phyloP scores from a whole-genome alignment of 768 basidiomycete genomes.

The Tephrocybe sp. region DNA sequence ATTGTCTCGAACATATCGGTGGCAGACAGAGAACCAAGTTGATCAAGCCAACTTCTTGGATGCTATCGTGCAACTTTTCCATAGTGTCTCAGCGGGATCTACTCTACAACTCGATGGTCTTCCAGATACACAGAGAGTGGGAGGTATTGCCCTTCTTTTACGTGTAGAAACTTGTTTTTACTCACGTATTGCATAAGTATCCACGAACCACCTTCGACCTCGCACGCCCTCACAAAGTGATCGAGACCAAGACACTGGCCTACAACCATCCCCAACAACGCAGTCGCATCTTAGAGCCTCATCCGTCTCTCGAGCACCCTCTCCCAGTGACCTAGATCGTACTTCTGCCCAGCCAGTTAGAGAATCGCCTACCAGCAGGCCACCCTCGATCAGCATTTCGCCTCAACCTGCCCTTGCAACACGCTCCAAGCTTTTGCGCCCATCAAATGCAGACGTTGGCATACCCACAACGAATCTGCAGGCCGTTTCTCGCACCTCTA shows the following conservation, averaged over 20 bases:
- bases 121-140: constrained; percentile 35
- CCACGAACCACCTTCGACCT: constrained; percentile 18
- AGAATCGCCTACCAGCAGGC: constrained; percentile 19
- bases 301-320: constrained; percentile 36
- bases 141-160: constrained; percentile 27
- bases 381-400: constrained; percentile 36
- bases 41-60: constrained; percentile 79
- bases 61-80: constrained; percentile 64
- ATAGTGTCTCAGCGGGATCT: constrained; percentile 40
- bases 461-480: constrained; percentile 26
- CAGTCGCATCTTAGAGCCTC: constrained; percentile 26
- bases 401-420: constrained; percentile 26
- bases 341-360: constrained; percentile 11
- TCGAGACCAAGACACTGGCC: constrained; percentile 22
- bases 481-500: constrained; percentile 6
- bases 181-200: constrained; percentile 8
- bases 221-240: constrained; percentile 27
- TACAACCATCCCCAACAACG: constrained; percentile 15
- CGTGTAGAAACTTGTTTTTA: not conserved
- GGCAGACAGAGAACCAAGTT: constrained; percentile 75
- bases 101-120: constrained; percentile 63
- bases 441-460: constrained; percentile 43
- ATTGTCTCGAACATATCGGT: constrained; percentile 85
- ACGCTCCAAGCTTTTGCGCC: constrained; percentile 36
- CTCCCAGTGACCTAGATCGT: constrained; percentile 34